A percentile compares a stretch with the other conserved stretches of the same genome.
These are phyloP conservation scores for Corrigiola litoralis DNA, from an alignment of 179 eudicot genomes.

Conservation along the genomic window DNA sequence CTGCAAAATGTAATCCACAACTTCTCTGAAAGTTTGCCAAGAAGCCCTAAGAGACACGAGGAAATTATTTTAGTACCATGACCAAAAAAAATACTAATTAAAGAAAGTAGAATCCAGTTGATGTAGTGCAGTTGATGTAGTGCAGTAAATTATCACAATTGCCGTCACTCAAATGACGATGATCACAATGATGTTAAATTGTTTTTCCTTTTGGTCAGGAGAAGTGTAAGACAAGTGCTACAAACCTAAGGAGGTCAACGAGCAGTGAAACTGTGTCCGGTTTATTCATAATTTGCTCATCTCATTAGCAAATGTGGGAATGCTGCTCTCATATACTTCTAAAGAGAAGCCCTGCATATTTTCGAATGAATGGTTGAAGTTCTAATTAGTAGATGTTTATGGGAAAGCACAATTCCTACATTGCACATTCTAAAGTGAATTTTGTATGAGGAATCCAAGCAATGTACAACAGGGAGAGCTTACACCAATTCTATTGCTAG, in stretches of 20 bases:
- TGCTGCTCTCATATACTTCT: slow-evolving; percentile 55
- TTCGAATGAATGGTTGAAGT: slow-evolving; percentile 26
- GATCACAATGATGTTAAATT: background rate
- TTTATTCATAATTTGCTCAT: slow-evolving; percentile 41
- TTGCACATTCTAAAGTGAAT: too few relatives aligned
- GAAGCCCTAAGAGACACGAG: slow-evolving; percentile 45
- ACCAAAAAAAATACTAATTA: background rate
- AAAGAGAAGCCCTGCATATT: slow-evolving; percentile 78
- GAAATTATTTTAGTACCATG: background rate
- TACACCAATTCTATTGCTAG: too few relatives aligned
- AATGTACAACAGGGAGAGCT: background rate
- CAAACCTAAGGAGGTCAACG: slow-evolving; percentile 43
- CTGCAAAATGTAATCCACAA: slow-evolving; percentile 42
- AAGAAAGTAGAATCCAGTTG: background rate
- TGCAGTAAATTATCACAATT: too few relatives aligned
- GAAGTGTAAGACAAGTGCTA: slow-evolving; percentile 25
- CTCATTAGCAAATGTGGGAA: slow-evolving; percentile 39
- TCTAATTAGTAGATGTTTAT: slow-evolving; percentile 9
- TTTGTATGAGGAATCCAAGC: too few relatives aligned
- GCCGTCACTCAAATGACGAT: background rate
- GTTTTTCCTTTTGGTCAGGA: background rate
- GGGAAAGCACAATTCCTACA: background rate
- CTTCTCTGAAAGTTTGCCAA: slow-evolving; percentile 44
- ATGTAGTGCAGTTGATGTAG: background rate
- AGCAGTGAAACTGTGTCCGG: slow-evolving; percentile 18